These are phyloP conservation scores for Eucalyptus fibrosa DNA, from an alignment of 345 rosid genomes.

Conservation along the genomic window DNA sequence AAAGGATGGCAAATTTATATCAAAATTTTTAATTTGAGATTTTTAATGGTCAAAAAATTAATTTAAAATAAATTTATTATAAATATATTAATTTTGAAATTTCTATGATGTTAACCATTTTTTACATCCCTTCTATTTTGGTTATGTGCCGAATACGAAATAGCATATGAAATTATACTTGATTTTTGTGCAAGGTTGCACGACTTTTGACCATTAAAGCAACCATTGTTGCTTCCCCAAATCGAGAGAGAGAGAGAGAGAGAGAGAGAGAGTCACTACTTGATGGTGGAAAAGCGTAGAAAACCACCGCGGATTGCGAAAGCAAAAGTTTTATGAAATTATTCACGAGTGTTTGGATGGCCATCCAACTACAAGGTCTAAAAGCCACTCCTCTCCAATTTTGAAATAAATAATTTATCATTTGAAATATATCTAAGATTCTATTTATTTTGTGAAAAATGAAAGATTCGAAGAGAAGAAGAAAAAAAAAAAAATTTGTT, in stretches of 20 bases:
- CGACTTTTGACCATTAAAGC: not conserved
- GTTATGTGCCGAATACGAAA: not conserved
- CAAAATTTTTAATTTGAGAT: fast-evolving
- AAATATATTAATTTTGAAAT: too few relatives aligned
- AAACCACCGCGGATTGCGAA: not conserved
- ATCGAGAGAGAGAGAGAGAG: not conserved
- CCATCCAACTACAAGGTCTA: not conserved
- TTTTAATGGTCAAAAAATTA: too few relatives aligned
- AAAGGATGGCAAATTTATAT: too few relatives aligned
- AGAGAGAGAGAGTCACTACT: not conserved
- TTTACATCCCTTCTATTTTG: not conserved
- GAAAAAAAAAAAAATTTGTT: too few relatives aligned
- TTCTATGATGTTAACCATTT: not conserved
- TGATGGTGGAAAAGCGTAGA: not conserved
- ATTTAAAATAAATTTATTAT: too few relatives aligned
- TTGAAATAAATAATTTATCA: not conserved
- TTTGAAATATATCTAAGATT: not conserved
- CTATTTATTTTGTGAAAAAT: too few relatives aligned
- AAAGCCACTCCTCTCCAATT: not conserved
- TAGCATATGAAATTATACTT: not conserved
- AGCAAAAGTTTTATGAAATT: not conserved
- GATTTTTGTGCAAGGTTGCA: not conserved
- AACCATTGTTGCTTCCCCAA: not conserved
- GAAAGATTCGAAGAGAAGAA: too few relatives aligned
- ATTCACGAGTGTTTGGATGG: not conserved